A percentile compares a stretch with the other conserved stretches of the same genome.
These are phyloP conservation scores for Triticum aestivum DNA, from an alignment of 176 grass and related monocot genomes.

Conservation along the genomic window IWGSC_CS_RefSeq_v2.1 NC_057814.1:2253801-2254300, in stretches of 20 bases:
- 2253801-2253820: conserved; percentile 55
- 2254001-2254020: conserved; percentile 70
- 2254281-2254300: conserved; percentile 71
- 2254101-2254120: conserved; percentile 62
- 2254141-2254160: conserved; percentile 37
- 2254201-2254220: conserved; percentile 54
- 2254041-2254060: conserved; percentile 64
- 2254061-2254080: conserved; percentile 58
- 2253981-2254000: conserved; percentile 73
- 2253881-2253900: neutral
- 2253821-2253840: conserved; percentile 76
- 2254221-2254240: conserved; percentile 80
- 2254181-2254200: conserved; percentile 72
- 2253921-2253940: conserved; percentile 16
- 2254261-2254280: conserved; percentile 71
- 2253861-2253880: conserved; percentile 24
- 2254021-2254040: conserved; percentile 59
- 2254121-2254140: conserved; percentile 54
- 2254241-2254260: conserved; percentile 96
- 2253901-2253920: neutral
- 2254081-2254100: conserved; percentile 90
- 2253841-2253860: conserved; percentile 92
- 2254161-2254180: conserved; percentile 72
- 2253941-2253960: conserved; percentile 42
- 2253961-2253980: conserved; percentile 78